Evolutionary conservation across 2,329 filamentous ascomycete genomes (phyloP).

Genomic region (Aspergillus chevalieri): DNA sequence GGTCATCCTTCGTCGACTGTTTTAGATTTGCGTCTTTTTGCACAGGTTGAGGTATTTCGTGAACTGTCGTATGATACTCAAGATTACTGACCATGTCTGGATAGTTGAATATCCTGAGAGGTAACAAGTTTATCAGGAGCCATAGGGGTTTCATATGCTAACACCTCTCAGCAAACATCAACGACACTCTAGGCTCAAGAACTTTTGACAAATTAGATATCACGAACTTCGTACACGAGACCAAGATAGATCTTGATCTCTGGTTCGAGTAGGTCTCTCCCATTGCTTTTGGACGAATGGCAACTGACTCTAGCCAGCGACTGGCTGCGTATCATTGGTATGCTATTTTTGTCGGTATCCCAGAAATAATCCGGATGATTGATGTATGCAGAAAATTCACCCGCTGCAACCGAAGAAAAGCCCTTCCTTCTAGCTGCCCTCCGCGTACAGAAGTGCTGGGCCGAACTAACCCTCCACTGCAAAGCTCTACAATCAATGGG

Average conservation of each 20-base stretch:
- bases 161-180: slow-evolving; percentile 27
- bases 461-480: slow-evolving; percentile 47
- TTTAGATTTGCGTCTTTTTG: slow-evolving; percentile 48
- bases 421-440: slow-evolving; percentile 42
- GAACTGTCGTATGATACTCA: neutral
- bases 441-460: slow-evolving; percentile 50
- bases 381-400: slow-evolving; percentile 19
- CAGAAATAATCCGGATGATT: neutral
- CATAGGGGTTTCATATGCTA: slow-evolving; percentile 1
- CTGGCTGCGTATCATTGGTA: slow-evolving; percentile 33
- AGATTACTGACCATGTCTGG: slow-evolving; percentile 3
- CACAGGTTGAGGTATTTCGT: slow-evolving; percentile 42
- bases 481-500: slow-evolving; percentile 46
- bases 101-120: slow-evolving; percentile 40
- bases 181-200: slow-evolving; percentile 26
- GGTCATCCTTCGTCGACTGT: slow-evolving; percentile 39
- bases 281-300: neutral
- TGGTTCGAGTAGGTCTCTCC: slow-evolving; percentile 39
- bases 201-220: slow-evolving; percentile 31
- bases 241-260: slow-evolving; percentile 43
- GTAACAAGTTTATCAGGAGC: slow-evolving; percentile 5
- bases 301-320: slow-evolving; percentile 19
- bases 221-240: slow-evolving; percentile 38
- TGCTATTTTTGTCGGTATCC: neutral
- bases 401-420: slow-evolving; percentile 23